Conservation (phyloP, 306 rosid genomes). For the Arachis hypogaea region DNA sequence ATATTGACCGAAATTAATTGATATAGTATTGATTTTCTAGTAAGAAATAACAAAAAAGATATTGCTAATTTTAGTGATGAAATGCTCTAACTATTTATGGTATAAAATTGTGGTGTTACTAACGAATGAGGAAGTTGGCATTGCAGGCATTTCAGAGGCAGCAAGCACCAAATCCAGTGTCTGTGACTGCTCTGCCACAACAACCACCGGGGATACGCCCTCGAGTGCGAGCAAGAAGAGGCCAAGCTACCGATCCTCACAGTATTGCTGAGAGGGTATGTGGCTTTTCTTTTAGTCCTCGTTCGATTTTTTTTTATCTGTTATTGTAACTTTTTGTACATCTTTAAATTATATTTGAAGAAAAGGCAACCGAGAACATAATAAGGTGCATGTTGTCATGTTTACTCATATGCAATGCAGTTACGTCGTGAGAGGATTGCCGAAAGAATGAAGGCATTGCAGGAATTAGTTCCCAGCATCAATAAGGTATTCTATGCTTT, state of each 20-base stretch:
- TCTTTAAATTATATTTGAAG: too few relatives aligned
- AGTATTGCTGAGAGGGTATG: slow-evolving; percentile 95
- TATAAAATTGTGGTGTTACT: slow-evolving; percentile 19
- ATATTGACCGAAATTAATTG: too few relatives aligned
- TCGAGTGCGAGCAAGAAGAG: slow-evolving; percentile 94
- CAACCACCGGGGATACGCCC: slow-evolving; percentile 78
- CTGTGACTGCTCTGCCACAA: slow-evolving; percentile 48
- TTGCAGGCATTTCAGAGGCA: slow-evolving; percentile 68
- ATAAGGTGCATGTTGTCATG: too few relatives aligned
- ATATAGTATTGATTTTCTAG: too few relatives aligned
- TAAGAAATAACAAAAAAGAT: too few relatives aligned
- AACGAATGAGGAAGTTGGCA: not conserved
- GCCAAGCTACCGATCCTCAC: slow-evolving; percentile 99
- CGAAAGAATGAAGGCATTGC: slow-evolving; percentile 98
- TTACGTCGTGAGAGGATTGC: slow-evolving; percentile 98
- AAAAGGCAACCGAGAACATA: too few relatives aligned
- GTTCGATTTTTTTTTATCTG: too few relatives aligned
- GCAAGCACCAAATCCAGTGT: slow-evolving; percentile 50
- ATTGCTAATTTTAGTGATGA: too few relatives aligned
- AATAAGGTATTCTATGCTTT: slow-evolving; percentile 61
- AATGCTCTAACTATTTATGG: too few relatives aligned
- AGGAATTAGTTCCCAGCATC: slow-evolving; percentile 92
- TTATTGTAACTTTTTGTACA: too few relatives aligned
- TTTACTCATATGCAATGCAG: slow-evolving; percentile 37
- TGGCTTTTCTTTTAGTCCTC: too few relatives aligned